Conservation (phyloP, 345 rosid species). For the Rhizophora apiculata region DNA sequence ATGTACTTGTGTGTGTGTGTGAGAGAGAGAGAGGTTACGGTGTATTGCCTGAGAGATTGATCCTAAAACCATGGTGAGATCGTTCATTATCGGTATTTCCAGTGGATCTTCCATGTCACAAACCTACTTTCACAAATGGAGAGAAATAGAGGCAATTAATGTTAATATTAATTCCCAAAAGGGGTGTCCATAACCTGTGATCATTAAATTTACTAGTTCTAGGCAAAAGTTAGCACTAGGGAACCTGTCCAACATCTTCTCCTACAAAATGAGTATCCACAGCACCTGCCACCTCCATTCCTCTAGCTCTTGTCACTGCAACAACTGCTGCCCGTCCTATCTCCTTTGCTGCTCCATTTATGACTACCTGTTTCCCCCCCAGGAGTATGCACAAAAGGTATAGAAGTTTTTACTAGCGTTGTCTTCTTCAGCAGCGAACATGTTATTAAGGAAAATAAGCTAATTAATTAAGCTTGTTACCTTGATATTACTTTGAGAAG, state of each 20-base stretch:
- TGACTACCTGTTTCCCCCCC: conserved; percentile 44
- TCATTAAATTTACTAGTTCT: too few relatives aligned
- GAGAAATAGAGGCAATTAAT: neutral
- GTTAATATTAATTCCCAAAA: too few relatives aligned
- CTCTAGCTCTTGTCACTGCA: conserved; percentile 83
- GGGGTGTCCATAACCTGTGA: too few relatives aligned
- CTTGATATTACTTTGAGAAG: conserved; percentile 75
- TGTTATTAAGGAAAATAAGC: neutral
- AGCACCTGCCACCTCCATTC: conserved; percentile 94
- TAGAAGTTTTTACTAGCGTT: neutral
- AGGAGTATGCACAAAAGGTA: neutral
- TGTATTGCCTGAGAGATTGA: conserved; percentile 84
- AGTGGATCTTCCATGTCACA: conserved; percentile 84
- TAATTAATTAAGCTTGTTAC: conserved; percentile 26
- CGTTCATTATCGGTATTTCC: conserved; percentile 79
- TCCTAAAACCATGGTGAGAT: conserved; percentile 85
- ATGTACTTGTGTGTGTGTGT: neutral
- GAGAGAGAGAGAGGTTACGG: neutral
- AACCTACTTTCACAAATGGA: conserved; percentile 35
- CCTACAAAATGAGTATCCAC: conserved; percentile 75
- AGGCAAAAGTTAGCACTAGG: neutral
- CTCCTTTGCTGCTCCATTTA: conserved; percentile 94
- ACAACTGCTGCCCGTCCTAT: conserved; percentile 87
- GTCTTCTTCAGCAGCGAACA: neutral
- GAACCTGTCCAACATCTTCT: conserved; percentile 81